Conservation (phyloP, 768 basidiomycete species). For the Hericium rajendrae region DNA sequence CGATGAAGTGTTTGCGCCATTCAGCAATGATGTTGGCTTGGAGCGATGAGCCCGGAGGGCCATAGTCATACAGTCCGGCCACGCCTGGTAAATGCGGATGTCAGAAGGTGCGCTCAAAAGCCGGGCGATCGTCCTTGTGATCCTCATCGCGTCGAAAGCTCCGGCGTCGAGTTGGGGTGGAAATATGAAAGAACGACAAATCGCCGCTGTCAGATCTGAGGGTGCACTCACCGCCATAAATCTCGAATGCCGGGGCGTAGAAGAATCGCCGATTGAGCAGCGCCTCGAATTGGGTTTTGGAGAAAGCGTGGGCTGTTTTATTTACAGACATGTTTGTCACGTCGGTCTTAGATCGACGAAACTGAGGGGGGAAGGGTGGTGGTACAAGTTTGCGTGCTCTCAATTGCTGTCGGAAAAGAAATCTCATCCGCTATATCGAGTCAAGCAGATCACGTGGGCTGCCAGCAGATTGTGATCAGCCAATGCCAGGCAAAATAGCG, state of each 20-base stretch:
- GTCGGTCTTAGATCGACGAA: constrained; percentile 6
- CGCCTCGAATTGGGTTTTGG: constrained; percentile 77
- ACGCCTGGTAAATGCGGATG: constrained; percentile 49
- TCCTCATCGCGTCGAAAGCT: too few species aligned
- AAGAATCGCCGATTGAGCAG: constrained; percentile 89
- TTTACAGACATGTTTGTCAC: constrained; percentile 39
- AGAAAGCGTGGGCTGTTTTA: constrained; percentile 80
- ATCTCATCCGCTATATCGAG: constrained; percentile 7
- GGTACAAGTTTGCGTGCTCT: neutral
- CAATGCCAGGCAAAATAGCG: too few species aligned
- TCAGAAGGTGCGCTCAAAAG: neutral
- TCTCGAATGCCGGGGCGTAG: constrained; percentile 97
- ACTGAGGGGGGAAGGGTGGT: neutral
- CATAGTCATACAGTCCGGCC: constrained; percentile 96
- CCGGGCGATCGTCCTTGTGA: too few species aligned
- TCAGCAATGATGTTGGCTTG: constrained; percentile 95
- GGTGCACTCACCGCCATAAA: constrained; percentile 78
- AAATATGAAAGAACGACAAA: neutral
- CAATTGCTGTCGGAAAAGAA: neutral
- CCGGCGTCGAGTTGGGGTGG: neutral
- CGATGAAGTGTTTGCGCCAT: constrained; percentile 97
- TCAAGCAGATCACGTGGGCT: neutral
- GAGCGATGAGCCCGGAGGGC: constrained; percentile 89
- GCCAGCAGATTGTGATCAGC: too few species aligned
- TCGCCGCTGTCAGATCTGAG: neutral